Percentiles rank a stretch among this genome's conserved stretches.
Evolutionary conservation across 768 basidiomycete genomes (phyloP).

Genomic region (Tricholoma matsutake): DNA sequence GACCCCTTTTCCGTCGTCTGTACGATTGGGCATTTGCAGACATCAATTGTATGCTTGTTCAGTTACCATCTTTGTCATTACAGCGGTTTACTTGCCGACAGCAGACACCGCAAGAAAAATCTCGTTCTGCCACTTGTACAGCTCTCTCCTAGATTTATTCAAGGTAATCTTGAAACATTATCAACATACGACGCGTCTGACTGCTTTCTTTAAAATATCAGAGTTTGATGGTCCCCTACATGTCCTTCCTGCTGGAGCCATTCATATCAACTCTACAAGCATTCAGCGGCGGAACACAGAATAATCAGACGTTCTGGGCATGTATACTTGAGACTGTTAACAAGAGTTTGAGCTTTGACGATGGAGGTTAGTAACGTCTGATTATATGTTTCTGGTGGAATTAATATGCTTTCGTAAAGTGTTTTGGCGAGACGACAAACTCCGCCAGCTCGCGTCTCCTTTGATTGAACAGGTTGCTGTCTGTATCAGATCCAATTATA

Average conservation of each 20-base stretch:
- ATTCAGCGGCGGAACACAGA: constrained; percentile 33
- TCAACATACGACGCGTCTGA: not conserved
- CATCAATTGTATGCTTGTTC: constrained; percentile 38
- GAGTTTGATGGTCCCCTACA: constrained; percentile 90
- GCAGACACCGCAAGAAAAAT: constrained; percentile 49
- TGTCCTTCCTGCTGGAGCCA: constrained; percentile 69
- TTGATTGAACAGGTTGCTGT: constrained; percentile 66
- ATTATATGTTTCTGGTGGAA: not conserved
- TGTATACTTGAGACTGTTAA: constrained; percentile 57
- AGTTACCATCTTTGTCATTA: not conserved
- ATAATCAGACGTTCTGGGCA: constrained; percentile 55
- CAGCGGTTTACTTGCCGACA: constrained; percentile 7
- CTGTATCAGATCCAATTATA: constrained; percentile 35
- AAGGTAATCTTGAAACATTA: constrained; percentile 49
- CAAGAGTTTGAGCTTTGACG: constrained; percentile 73
- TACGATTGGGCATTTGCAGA: constrained; percentile 92
- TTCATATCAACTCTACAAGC: constrained; percentile 59
- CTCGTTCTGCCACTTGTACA: constrained; percentile 75
- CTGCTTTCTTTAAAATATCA: constrained; percentile 23
- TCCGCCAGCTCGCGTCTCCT: constrained; percentile 56
- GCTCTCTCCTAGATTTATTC: constrained; percentile 78
- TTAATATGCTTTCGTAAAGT: constrained; percentile 39
- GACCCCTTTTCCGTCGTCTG: constrained; percentile 84
- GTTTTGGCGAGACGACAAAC: constrained; percentile 88
- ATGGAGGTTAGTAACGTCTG: constrained; percentile 56